These are phyloP conservation scores for Backusella luteola DNA, from an alignment of 192 early-diverging fungal genomes.

Conservation along the genomic window DNA sequence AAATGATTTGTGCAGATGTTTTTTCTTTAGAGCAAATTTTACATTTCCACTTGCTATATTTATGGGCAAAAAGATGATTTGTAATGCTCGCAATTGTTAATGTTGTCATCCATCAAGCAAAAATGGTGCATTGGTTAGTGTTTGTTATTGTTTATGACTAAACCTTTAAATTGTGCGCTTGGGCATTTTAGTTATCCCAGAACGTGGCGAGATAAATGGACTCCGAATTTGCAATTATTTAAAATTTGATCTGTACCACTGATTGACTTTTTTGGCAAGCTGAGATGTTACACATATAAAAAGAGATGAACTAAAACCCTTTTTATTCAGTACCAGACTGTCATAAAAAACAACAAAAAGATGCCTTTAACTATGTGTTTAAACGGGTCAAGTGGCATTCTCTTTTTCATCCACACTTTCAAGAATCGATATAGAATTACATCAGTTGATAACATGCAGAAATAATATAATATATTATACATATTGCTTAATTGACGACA, in stretches of 20 bases:
- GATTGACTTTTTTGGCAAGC: neutral
- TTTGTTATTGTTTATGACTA: neutral
- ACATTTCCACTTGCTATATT: neutral
- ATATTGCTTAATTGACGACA: no score
- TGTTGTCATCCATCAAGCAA: neutral
- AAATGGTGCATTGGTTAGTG: neutral
- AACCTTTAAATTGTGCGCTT: neutral
- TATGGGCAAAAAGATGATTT: neutral
- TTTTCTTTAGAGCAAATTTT: neutral
- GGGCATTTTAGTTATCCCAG: slow-evolving; percentile 1
- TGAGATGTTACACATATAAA: neutral
- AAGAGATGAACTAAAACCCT: neutral
- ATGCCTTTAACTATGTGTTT: no score
- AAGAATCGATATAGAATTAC: no score
- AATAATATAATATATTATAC: no score
- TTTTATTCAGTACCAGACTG: neutral
- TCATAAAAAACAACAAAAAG: neutral
- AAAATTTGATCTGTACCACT: neutral
- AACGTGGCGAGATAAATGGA: neutral
- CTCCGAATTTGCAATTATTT: neutral
- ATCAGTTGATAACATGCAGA: no score
- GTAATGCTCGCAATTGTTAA: neutral
- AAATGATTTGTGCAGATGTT: neutral
- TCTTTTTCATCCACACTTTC: no score
- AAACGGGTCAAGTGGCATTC: no score